A percentile compares a stretch with the other conserved stretches of the same genome.
Evolutionary conservation across 768 basidiomycete genomes (phyloP).

Genomic region (Phylloporus rhodoxanthus): DNA sequence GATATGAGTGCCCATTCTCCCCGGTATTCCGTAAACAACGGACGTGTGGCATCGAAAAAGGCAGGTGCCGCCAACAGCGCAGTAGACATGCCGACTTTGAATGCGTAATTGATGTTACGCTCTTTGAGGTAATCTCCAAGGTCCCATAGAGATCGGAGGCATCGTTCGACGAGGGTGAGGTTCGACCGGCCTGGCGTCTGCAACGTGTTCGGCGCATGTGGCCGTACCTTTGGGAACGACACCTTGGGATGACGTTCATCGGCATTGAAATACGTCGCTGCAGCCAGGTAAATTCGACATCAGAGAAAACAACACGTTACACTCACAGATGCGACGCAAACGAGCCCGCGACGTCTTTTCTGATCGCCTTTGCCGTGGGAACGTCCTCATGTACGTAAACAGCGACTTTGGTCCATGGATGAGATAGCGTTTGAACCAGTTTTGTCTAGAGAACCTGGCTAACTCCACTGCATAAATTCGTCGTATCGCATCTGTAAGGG

Average conservation of each 20-base stretch:
- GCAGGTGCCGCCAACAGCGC: conserved; percentile 83
- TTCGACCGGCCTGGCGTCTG: conserved; percentile 65
- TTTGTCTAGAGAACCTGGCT: conserved; percentile 31
- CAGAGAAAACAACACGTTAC: background rate
- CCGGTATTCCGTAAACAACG: conserved; percentile 71
- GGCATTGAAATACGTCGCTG: conserved; percentile 52
- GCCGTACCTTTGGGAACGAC: conserved; percentile 73
- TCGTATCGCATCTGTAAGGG: conserved; percentile 78
- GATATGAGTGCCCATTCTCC: conserved; percentile 98
- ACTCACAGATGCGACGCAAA: conserved; percentile 40
- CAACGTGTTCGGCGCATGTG: conserved; percentile 81
- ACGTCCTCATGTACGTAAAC: conserved; percentile 17
- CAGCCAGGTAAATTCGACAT: conserved; percentile 5
- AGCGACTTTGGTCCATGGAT: conserved; percentile 19
- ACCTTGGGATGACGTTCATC: conserved; percentile 45
- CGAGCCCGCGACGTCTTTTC: conserved; percentile 16
- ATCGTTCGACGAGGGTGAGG: conserved; percentile 53
- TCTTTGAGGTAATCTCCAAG: conserved; percentile 60
- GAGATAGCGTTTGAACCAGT: conserved; percentile 39
- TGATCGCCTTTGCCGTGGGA: conserved; percentile 9
- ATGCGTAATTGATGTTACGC: conserved; percentile 76
- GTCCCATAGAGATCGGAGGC: conserved; percentile 70
- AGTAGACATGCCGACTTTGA: conserved; percentile 82
- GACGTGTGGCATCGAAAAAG: conserved; percentile 74
- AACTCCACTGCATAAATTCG: conserved; percentile 69